Evolutionary conservation across 768 basidiomycete species (phyloP).

Genomic region (Floccularia luteovirens): DNA sequence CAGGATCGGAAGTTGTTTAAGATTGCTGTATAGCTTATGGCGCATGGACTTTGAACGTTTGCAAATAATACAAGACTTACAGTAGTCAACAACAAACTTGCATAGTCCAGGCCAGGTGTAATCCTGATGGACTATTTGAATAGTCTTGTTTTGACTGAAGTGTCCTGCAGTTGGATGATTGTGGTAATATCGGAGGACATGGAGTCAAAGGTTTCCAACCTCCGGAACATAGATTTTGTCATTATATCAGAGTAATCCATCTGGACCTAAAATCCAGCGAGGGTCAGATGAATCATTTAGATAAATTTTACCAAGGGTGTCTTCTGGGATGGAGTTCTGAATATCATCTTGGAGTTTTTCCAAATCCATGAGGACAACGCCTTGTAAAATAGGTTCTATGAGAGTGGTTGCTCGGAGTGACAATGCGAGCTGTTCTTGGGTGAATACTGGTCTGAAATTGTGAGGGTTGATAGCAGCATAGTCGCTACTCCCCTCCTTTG

Average conservation of each 20-base stretch:
- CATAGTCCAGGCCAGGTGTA: conserved; percentile 16
- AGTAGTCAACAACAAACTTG: conserved; percentile 5
- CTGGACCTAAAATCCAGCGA: not conserved
- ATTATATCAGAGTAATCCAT: conserved; percentile 9
- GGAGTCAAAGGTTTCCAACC: not conserved
- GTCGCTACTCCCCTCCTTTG: too few species aligned
- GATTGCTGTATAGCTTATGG: conserved; percentile 5
- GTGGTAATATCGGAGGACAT: conserved; percentile 20
- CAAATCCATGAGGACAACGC: not conserved
- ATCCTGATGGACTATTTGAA: conserved; percentile 10
- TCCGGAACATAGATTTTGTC: conserved; percentile 7
- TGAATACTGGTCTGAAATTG: too few species aligned
- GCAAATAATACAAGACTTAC: not conserved
- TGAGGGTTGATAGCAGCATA: too few species aligned
- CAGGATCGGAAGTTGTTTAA: conserved; percentile 8
- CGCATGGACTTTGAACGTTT: not conserved
- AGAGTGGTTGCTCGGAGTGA: not conserved
- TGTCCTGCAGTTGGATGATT: conserved; percentile 9
- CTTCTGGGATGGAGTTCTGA: too few species aligned
- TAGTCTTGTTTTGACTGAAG: conserved; percentile 4
- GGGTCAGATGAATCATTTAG: not conserved
- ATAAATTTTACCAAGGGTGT: too few species aligned
- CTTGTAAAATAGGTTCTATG: not conserved
- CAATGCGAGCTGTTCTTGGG: too few species aligned
- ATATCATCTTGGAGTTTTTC: too few species aligned